Base-by-base conservation (phyloP, 192 early-diverging fungal genomes). In the Lobosporangium transversale region DNA sequence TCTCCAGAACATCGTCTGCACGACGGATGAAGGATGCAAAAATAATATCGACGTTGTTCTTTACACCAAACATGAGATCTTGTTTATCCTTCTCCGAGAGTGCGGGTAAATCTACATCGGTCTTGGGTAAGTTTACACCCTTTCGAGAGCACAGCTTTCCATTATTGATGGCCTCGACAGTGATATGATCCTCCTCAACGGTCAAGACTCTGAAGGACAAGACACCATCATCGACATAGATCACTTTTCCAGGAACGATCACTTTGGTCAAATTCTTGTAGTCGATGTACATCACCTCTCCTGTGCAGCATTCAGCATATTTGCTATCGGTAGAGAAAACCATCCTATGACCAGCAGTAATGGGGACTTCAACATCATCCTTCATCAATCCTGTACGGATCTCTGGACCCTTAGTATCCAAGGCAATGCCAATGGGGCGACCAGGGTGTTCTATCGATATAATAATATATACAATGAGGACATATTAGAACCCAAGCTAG, bases 11-110 rank as follows among this genome's bases (percentile, higher is more conserved):
- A 79, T 98, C 97, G 66, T 94, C 83, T 12, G 92, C 95, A 58
- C 90, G 90, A 61, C 97, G 94, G 80, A 98, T 97, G 58, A 98
- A 98, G 45, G 95, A 97, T 6, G 96, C 97, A 82, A 96, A 96
- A 70, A 98, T 80, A 50, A 98, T 91, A 75, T 98, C 97, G 15
- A 98, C 94, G 36, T 90, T 90, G 79, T 97, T 91, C 83, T 94
- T 90, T 54, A 98, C 89, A 58, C 95, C 97, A 86, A 98, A 98
- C 32, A 68, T 68, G 61, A 98, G 82, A 69, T 98, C 97, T 0
- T 81, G 67, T 79, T 93, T 94, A 80, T 98, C 97, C 86, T 97
- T 98, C 49, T 91, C 93, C 5, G 96, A 96, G 56, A 98, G 91
- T 5, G 97, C 96, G 9, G 97, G 97, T 50, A 98, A 85, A 71